Conservation (phyloP, 2,329 filamentous ascomycete species). For the Talaromyces sp. region DNA sequence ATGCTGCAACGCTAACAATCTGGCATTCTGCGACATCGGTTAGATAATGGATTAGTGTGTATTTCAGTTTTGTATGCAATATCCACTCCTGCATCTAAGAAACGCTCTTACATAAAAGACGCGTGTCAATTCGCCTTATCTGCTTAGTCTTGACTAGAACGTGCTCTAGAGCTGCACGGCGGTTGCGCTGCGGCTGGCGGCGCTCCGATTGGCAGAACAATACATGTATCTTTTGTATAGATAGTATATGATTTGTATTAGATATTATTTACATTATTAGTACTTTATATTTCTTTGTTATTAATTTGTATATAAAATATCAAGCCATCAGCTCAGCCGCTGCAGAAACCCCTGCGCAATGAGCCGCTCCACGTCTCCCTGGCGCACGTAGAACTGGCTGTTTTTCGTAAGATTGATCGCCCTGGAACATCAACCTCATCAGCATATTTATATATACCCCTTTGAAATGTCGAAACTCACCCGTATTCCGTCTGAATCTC, state of each 20-base stretch:
- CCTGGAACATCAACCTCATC: conserved; percentile 39
- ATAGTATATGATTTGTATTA: background rate
- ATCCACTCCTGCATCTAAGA: no score
- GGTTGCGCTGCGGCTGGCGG: background rate
- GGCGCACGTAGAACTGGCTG: conserved; percentile 93
- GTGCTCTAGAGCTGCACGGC: background rate
- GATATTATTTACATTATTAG: background rate
- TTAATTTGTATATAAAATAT: background rate
- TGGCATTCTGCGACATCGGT: background rate
- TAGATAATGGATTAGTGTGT: no score
- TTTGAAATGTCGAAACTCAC: conserved; percentile 46
- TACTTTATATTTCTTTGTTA: background rate
- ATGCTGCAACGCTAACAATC: no score
- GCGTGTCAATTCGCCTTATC: background rate
- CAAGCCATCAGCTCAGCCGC: conserved; percentile 69
- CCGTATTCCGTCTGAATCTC: conserved; percentile 99
- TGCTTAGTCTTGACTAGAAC: background rate
- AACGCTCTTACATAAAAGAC: background rate
- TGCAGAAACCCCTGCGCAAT: conserved; percentile 94
- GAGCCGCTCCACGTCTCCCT: conserved; percentile 89
- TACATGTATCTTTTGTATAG: background rate
- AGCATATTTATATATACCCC: background rate
- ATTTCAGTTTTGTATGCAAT: no score
- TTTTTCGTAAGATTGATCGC: conserved; percentile 96
- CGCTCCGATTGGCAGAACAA: background rate